Evolutionary conservation across 2,329 filamentous ascomycete genomes (phyloP).

Genomic region (Pseudocercospora musae): DNA sequence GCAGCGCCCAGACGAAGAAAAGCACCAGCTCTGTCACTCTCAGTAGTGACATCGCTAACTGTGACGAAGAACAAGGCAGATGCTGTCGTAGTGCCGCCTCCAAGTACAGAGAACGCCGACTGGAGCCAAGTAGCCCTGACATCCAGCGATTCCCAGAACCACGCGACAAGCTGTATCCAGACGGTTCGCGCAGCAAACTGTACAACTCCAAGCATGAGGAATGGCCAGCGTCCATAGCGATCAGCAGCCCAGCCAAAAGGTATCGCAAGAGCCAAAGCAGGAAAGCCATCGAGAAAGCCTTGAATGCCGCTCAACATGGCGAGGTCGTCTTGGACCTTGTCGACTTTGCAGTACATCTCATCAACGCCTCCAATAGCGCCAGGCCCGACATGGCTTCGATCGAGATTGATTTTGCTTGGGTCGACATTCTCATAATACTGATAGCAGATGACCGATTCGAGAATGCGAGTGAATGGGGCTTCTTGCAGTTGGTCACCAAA

Average conservation of each 20-base stretch:
- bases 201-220: constrained; percentile 30
- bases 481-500: constrained; percentile 40
- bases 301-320: constrained; percentile 52
- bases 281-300: constrained; percentile 46
- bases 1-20: constrained; percentile 34
- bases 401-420: constrained; percentile 30
- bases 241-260: constrained; percentile 39
- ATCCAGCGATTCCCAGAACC: constrained; percentile 36
- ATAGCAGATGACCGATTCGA: constrained; percentile 55
- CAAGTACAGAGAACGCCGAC: constrained; percentile 30
- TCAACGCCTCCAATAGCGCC: constrained; percentile 34
- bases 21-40: constrained; percentile 27
- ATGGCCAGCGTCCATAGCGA: constrained; percentile 34
- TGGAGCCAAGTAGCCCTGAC: constrained; percentile 34
- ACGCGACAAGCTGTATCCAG: constrained; percentile 35
- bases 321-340: constrained; percentile 50
- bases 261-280: constrained; percentile 36
- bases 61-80: constrained; percentile 30
- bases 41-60: constrained; percentile 33
- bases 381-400: constrained; percentile 28
- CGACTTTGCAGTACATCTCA: constrained; percentile 44
- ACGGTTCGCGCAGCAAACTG: constrained; percentile 23
- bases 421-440: constrained; percentile 45
- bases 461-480: constrained; percentile 49
- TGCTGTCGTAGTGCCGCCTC: constrained; percentile 29